Base-by-base conservation (phyloP, 768 basidiomycete genomes). In the Leccinum barrowsii region DNA sequence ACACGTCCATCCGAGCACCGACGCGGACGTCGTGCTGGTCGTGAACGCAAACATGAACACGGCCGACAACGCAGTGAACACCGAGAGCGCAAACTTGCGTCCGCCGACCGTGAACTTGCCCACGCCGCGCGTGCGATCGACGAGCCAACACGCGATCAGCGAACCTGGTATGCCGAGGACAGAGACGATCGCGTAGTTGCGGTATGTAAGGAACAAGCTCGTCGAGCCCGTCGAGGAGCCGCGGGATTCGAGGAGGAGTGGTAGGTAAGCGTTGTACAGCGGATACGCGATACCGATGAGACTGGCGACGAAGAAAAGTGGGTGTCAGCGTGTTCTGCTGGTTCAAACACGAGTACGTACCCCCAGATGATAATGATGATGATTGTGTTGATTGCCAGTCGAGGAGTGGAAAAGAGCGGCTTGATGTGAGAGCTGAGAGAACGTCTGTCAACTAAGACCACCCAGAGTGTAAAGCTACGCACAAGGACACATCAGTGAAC, bases 281-380 rank as follows among this genome's bases (percentile, higher is more conserved):
- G 83, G 83, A 62, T 80, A 84, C 7, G 80, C 82, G 1, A 83
- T 75, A 7, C 82, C 83, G 51, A 82, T 78, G 26, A 80, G 62
- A 30, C 0, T 24, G 21, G 11, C 21, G 40, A 12, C 6, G 21
- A n/a, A 42, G 40, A 19, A 19, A 34, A 17, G n/a, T 11, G 40
- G 5, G 40, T 42, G n/a, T 42, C 40, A 42, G 42, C 26, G 40
- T 32, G 22, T 37, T 44, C 40, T 24, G 15, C 32, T 15, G 2
- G 21, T 11, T 26, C 21, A 42, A 15, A 40, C 26, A 21, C 4
- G 7, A 55, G 12, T 2, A 68, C 75, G 21, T 65, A 80, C 74
- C 81, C 78, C 81, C 83, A 84, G n/a, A 81, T 71, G 10, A 78
- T 52, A 56, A 83, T 81, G 51, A 77, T 81, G 30, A 83, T 65